phyloP scores from a whole-genome alignment of 345 rosid species.

The Xanthoceras sorbifolium region DNA sequence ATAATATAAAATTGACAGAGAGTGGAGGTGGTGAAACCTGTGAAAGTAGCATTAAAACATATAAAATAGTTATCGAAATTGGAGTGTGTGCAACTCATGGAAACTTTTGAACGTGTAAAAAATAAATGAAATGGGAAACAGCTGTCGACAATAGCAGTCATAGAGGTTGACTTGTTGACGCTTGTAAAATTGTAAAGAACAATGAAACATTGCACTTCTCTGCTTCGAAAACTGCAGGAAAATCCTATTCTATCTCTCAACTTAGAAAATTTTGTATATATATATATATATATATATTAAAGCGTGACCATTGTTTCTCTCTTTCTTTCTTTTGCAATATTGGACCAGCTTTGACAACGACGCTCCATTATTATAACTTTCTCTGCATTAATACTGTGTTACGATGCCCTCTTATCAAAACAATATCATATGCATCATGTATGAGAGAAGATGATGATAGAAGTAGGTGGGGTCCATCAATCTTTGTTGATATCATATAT shows the following conservation, averaged over 20 bases:
- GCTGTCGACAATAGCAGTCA: conserved; percentile 24
- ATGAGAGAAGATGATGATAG: neutral
- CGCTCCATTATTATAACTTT: neutral
- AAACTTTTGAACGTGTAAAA: too few species aligned
- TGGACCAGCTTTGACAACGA: neutral
- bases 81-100: neutral
- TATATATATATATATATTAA: neutral
- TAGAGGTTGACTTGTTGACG: conserved; percentile 32
- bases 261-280: neutral
- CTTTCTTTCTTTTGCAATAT: too few species aligned
- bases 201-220: neutral
- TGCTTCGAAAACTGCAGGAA: neutral
- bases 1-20: too few species aligned
- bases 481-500: neutral
- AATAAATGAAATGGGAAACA: conserved; percentile 19
- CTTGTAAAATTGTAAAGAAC: neutral
- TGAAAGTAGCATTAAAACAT: conserved; percentile 3
- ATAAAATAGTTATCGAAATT: neutral
- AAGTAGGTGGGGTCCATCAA: neutral
- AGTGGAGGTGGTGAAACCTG: too few species aligned
- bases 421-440: neutral
- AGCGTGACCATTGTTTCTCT: neutral
- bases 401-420: neutral
- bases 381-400: neutral
- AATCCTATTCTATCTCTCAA: neutral